Evolutionary conservation across 345 rosid species (phyloP), one percentile per base, ranked within the genome.

Genomic region (Ceriops zippeliana): DNA sequence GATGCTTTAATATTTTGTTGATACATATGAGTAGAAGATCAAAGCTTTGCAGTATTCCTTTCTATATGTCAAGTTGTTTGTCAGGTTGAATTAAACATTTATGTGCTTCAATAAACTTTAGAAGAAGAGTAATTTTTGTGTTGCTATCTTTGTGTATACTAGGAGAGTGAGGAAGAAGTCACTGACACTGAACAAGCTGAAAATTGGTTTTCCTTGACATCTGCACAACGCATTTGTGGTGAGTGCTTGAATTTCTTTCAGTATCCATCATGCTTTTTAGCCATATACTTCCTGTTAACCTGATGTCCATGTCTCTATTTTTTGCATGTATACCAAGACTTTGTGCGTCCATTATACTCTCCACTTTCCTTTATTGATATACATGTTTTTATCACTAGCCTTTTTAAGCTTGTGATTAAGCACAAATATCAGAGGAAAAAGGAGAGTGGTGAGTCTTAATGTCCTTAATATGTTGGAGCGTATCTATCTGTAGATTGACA

Each of bases 141-240:
- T 49, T 56, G 21, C 67, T 21, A 63, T 63, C 38, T 75, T 67
- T 64, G 3, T 58, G 57, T 51, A 52, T 67, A n/a, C 66, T 70
- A 92, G 99, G 99, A 92, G 84, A 92, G 84, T 62, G 98, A 96
- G 82, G 99, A 96, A 77, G 99, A 96, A 83, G 88, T 92, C 62
- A 90, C 98, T 22, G 98, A 96, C 82, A 88, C 92, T 47, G 99
- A 96, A 71, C 99, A 90, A 76, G 98, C 98, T 74, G 99, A 96
- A 82, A 96, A 96, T 82, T 96, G 99, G 99, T 92, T 96, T 79
- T 96, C 99, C 66, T 79, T 96, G 84, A 96, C 98, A 22, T 96
- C 99, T 69, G 98, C 99, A 32, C 99, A 96, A 73, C 96, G 98
- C 32, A 89, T 96, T 66, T 92, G 97, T 67, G 98, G 99, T 90